phyloP scores from a whole-genome alignment of 179 eudicot genomes.

The Heliamphora pulchella region DNA sequence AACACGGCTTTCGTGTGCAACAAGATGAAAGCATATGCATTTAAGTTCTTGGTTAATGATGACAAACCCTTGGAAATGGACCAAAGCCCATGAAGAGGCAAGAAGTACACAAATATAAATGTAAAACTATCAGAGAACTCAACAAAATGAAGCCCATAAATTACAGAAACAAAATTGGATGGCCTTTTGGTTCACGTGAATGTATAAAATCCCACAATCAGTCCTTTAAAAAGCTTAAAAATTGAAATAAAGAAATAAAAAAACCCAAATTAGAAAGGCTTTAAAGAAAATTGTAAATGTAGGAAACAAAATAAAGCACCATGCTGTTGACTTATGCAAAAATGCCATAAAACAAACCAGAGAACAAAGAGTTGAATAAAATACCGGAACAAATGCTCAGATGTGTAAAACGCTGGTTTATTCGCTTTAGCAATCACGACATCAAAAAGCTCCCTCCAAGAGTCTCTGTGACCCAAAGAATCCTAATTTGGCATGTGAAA shows the following conservation, averaged over 20 bases:
- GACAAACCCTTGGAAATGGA: not conserved
- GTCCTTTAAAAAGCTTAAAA: not conserved
- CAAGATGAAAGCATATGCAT: not conserved
- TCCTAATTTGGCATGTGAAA: slow-evolving; percentile 38
- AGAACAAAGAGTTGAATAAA: slow-evolving; percentile 18
- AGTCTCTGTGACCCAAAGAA: slow-evolving; percentile 60
- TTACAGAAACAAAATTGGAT: not conserved
- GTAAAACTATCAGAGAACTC: not conserved
- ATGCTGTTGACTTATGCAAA: not conserved
- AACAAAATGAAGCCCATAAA: not conserved
- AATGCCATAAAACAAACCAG: slow-evolving; percentile 4
- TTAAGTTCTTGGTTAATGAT: not conserved
- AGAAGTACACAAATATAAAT: slow-evolving; percentile 1
- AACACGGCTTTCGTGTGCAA: not conserved
- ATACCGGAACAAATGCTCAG: slow-evolving; percentile 96
- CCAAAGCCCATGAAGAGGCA: not conserved
- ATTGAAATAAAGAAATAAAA: not conserved
- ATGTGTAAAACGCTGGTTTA: slow-evolving; percentile 92
- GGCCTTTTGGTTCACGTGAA: not conserved
- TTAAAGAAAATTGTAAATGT: not conserved
- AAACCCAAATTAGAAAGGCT: not conserved
- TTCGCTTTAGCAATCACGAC: slow-evolving; percentile 98
- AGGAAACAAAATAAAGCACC: not conserved
- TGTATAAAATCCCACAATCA: not conserved
- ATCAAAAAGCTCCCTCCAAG: slow-evolving; percentile 99